phyloP scores from a whole-genome alignment of 257 asterid genomes.

The Galeopsis tetrahit region DNA sequence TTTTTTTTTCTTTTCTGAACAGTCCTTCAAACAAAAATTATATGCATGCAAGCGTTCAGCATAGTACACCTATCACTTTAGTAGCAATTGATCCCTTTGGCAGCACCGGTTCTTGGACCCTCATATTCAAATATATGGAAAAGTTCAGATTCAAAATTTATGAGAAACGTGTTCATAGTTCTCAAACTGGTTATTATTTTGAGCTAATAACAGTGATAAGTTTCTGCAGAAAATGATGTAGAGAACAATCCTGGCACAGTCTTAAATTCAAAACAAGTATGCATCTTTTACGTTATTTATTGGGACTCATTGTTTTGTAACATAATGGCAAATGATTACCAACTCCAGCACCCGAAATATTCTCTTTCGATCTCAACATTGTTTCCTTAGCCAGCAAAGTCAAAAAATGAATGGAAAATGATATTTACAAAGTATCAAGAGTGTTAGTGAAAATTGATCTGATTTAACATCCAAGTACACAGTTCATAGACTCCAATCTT shows the following conservation, averaged over 20 bases:
- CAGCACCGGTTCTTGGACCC: conserved; percentile 40
- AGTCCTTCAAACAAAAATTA: conserved; percentile 46
- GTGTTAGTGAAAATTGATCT: conserved; percentile 6
- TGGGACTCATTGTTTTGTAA: conserved; percentile 28
- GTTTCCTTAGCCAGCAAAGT: conserved; percentile 48
- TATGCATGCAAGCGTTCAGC: conserved; percentile 61
- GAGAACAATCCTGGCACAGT: not conserved
- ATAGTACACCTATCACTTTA: conserved; percentile 38
- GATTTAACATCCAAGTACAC: not conserved
- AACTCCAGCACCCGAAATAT: conserved; percentile 39
- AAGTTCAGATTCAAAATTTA: conserved; percentile 24
- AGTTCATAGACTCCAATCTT: not conserved
- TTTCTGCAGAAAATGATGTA: not conserved
- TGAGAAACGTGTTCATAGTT: no score
- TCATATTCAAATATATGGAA: conserved; percentile 49
- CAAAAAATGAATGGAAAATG: not conserved
- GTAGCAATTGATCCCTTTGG: conserved; percentile 43
- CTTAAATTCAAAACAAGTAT: not conserved
- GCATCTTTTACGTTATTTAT: conserved; percentile 15
- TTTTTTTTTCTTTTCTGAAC: conserved; percentile 41
- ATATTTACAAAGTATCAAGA: not conserved
- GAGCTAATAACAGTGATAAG: not conserved
- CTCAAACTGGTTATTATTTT: not conserved
- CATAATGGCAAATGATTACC: conserved; percentile 49
- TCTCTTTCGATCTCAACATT: conserved; percentile 38